Base-by-base conservation (phyloP, 768 basidiomycete species). In the Tricholoma furcatifolium region DNA sequence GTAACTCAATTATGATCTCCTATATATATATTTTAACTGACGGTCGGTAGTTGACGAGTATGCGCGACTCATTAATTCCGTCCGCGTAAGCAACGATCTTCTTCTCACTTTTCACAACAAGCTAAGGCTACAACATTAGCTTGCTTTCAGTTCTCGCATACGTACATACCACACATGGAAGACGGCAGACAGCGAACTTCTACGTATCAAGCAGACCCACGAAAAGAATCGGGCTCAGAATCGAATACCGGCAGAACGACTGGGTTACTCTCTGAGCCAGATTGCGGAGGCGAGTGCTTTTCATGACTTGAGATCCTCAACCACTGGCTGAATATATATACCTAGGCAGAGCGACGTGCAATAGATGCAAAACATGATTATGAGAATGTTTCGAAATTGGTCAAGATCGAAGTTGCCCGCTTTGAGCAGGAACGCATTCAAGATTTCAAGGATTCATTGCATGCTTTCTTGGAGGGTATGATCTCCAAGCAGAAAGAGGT, bases 391-490 rank as follows among this genome's bases (percentile, higher is more conserved):
- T 91, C 93, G 17, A 88, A 88, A 58, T 73, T 97, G 17, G 85
- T 93, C 60, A 98, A 98, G 70, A 72, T 81, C 4, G 97, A 99
- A 70, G 83, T 94, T 57, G 84, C 83, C 4, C 77, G 96, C 39
- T 98, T 98, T 64, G 96, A 99, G 71, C 82, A 85, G 64, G 96
- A 97, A 70, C 82, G 95, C 39, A 80, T 98, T 21, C 89, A 92
- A 43, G 96, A 98, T 66, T 97, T 98, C 70, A 95, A 94, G 69
- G 76, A 80, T 40, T 79, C 87, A 2, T 67, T 99, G 58, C 88
- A 92, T 67, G 78, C 78, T 3, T 94, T 93, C 68, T 72, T 98
- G 49, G 88, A 93, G 39, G 91, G 88, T 5, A 90, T 96, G 88
- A 87, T 95, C 44, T 68, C 76, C 4, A 76, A 85, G 48, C 95